Evolutionary conservation across 2,329 filamentous ascomycete species (phyloP), one percentile per base, ranked within the genome.

Genomic region (Aspergillus oerlinghausenensis): DNA sequence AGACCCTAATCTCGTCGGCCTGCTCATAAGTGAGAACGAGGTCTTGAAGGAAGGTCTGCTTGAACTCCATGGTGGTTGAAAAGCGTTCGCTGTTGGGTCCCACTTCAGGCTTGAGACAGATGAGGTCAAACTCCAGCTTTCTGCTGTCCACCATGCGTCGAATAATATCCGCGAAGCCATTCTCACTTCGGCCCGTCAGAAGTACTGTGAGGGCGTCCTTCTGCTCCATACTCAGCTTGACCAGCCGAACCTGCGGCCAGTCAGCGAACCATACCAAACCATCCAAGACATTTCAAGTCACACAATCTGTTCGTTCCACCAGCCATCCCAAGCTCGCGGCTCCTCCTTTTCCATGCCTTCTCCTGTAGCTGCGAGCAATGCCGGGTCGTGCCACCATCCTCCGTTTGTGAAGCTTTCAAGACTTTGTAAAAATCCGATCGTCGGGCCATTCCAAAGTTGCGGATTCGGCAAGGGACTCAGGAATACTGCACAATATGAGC

Each of bases 331-430:
- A 9, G 84, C 92, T 25, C 86, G 85, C 45, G 83, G 79, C 72
- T 97, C 92, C 75, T 97, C 94, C 56, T 84, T 84, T 52, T 90
- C 90, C 5, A 88, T 72, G 17, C 94, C 94, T 56, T 91, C 83
- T 52, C 94, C 94, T 1, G 92, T 96, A 1, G 92, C 87, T 10
- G 88, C 85, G 25, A 99, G 85, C 60, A 99, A 92, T 61, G 85
- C 85, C 47, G 85, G 84, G 69, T 97, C 92, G 74, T 99, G 94
- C 94, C 94, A 99, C 94, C 94, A 99, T 60, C 93, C 92, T 63
- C 92, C 93, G 63, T 88, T 89, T 60, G 86, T 78, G 65, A 97
- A 90, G 52, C 84, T 81, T 62, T 95, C 89, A 62, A 89, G 87
- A 49, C 82, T 86, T 58, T 89, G 86, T 10, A 99, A 80, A 58